Evolutionary conservation across 306 rosid genomes (phyloP).

Genomic region (Malus sylvestris): DNA sequence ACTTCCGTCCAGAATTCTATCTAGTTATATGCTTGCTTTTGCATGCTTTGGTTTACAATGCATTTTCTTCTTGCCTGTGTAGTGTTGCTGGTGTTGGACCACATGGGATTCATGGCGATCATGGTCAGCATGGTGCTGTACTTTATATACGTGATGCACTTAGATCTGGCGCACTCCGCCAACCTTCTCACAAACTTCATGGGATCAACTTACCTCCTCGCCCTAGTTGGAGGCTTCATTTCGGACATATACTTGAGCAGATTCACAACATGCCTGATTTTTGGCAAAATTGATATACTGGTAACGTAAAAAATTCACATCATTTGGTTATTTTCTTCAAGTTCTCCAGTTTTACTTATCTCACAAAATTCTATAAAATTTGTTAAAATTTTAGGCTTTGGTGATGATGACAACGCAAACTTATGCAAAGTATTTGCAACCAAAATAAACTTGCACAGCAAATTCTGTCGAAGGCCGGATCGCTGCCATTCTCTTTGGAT

Average conservation of each 20-base stretch:
- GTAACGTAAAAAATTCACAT: conserved; percentile 21
- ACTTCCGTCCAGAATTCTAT: neutral
- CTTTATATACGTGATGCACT: conserved; percentile 53
- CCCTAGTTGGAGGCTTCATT: conserved; percentile 66
- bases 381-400: conserved; percentile 33
- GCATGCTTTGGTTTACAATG: neutral
- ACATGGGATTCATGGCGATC: conserved; percentile 77
- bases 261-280: conserved; percentile 52
- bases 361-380: neutral
- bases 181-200: conserved; percentile 75
- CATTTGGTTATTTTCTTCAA: neutral
- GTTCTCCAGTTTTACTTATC: neutral
- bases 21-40: neutral
- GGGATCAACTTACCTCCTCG: conserved; percentile 71
- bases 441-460: conserved; percentile 31
- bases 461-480: conserved; percentile 47
- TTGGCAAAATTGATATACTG: conserved; percentile 54
- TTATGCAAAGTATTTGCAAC: conserved; percentile 41
- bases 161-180: conserved; percentile 50
- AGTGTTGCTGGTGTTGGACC: conserved; percentile 67
- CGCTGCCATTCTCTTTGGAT: conserved; percentile 42
- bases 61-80: neutral
- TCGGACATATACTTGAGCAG: conserved; percentile 67
- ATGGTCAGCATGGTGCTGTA: conserved; percentile 69
- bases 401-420: conserved; percentile 51